Evolutionary conservation across 1,284 basidiomycete species (phyloP), one percentile per base, ranked within the genome.

Genomic region (Melampsora abietis-canadensis): DNA sequence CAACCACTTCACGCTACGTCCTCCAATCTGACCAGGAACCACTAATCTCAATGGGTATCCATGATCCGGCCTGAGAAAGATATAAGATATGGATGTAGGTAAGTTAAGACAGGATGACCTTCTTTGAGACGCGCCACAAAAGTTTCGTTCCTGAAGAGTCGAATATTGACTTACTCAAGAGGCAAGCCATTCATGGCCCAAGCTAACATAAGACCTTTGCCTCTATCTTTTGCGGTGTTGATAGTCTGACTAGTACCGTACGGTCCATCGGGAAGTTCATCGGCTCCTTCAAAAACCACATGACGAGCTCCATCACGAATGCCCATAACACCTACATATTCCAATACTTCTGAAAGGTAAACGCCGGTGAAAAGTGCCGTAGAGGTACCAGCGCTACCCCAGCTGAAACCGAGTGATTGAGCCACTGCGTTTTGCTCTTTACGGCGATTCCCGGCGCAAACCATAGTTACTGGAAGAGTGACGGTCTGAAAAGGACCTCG

Each of bases 391-490:
- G 78, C 65, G 8, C 75, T 78, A 4, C 87, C 87, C 87, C 87
- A 88, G 64, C 82, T 84, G 78, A 88, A 88, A 2, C 81, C 87
- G 1, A 87, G 82, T n/a, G 85, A 85, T 78, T 89, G 87, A 4
- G 83, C 83, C n/a, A 89, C 85, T 68, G 88, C 82, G 78, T 89
- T 89, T 78, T 89, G 88, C 78, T 90, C 88, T 79, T 88, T 88
- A 14, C 88, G 83, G 3, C 88, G 82, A 80, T 89, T 89, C 0
- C 88, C 88, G 0, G 88, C 88, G 76, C 88, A 90, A 0, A 87
- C 87, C 19, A 90, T 80, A 0, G 88, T 89, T 51, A 89, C 84
- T 3, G 88, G 88, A 2, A 88, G 77, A 0, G 88, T 89, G 6
- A 89, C 85, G 1, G 86, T 83, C 6, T 83, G 80, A 77, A 89